phyloP scores from a whole-genome alignment of 1,139 yeast species.

The Torulaspora pretoriensis region DNA sequence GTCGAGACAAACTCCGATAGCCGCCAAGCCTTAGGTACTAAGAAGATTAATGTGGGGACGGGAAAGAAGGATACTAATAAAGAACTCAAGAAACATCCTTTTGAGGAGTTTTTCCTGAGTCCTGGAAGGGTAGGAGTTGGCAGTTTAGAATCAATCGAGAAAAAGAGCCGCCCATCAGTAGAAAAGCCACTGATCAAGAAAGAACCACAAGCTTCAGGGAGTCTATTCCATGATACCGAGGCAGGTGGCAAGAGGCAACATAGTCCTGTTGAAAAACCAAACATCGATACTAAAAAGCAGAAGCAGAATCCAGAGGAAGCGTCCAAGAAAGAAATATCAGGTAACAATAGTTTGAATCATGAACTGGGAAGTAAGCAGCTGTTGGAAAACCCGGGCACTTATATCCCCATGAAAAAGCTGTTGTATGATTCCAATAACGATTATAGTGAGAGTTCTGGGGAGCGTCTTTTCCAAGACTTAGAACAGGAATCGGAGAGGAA shows the following conservation, averaged over 20 bases:
- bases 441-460: not conserved
- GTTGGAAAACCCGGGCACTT: conserved; percentile 13
- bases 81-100: conserved; percentile 10
- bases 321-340: conserved; percentile 4
- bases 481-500: conserved; percentile 23
- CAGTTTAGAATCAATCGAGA: not conserved
- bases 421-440: conserved; percentile 11
- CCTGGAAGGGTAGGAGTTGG: conserved; percentile 1
- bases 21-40: conserved; percentile 18
- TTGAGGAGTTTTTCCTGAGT: conserved; percentile 14
- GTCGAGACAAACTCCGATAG: conserved; percentile 2
- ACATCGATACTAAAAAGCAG: conserved; percentile 4
- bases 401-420: conserved; percentile 4
- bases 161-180: not conserved
- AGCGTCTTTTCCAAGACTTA: conserved; percentile 14
- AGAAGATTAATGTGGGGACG: conserved; percentile 11
- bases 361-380: not conserved
- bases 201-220: conserved; percentile 2
- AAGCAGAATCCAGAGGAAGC: conserved; percentile 8
- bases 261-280: not conserved
- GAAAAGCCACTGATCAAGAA: conserved; percentile 6
- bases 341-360: not conserved
- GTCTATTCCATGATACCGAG: not conserved
- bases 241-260: conserved; percentile 4
- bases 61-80: conserved; percentile 5